Evolutionary conservation across 371 early-diverging fungal genomes (phyloP).

Genomic region (Haplosporangium sp.): DNA sequence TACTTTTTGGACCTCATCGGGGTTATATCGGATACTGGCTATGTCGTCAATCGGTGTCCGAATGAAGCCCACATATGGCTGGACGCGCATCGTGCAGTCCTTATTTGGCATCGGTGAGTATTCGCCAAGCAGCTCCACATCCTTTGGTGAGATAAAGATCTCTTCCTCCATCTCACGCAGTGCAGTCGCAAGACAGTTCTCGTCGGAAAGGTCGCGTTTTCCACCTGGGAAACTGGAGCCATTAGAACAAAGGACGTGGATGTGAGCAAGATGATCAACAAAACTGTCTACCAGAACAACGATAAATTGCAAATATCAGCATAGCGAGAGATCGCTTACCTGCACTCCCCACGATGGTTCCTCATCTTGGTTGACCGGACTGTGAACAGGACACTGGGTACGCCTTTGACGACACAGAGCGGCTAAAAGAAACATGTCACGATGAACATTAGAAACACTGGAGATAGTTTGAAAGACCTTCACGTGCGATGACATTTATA

Average conservation of each 20-base stretch:
- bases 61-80: conserved; percentile 81
- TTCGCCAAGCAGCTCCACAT: conserved; percentile 74
- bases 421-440: conserved; percentile 51
- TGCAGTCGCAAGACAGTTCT: conserved; percentile 71
- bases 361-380: conserved; percentile 76
- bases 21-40: conserved; percentile 61
- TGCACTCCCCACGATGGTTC: conserved; percentile 84
- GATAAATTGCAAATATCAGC: not conserved
- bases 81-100: conserved; percentile 71
- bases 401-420: conserved; percentile 71
- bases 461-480: too few relatives aligned
- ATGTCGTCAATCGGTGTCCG: conserved; percentile 56
- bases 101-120: conserved; percentile 76
- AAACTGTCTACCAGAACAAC: not conserved
- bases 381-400: conserved; percentile 84
- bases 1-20: conserved; percentile 77
- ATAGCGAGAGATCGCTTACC: conserved; percentile 52
- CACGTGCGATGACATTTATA: not conserved
- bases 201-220: conserved; percentile 72
- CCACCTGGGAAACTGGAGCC: conserved; percentile 77
- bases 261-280: too few relatives aligned
- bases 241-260: not conserved
- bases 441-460: not conserved
- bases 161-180: conserved; percentile 90
- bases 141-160: conserved; percentile 65